These are phyloP conservation scores for Alnus glutinosa DNA, from an alignment of 306 rosid genomes.

Conservation along the genomic window DNA sequence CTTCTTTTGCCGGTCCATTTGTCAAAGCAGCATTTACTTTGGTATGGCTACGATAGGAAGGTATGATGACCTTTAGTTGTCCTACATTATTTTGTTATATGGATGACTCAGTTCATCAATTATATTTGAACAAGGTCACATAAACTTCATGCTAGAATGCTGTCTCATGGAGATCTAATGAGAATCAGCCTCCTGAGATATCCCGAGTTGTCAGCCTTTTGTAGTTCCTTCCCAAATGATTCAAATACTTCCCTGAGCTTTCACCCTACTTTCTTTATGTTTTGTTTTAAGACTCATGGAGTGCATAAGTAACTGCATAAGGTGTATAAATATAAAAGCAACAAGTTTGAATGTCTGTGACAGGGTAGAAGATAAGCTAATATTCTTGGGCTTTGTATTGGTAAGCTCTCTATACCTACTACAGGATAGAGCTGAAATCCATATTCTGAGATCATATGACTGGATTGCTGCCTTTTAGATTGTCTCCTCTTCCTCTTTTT, in stretches of 20 bases:
- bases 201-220: neutral
- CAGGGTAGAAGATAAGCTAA: neutral
- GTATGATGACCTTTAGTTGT: conserved; percentile 42
- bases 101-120: neutral
- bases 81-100: conserved; percentile 4
- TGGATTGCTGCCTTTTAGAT: too few relatives aligned
- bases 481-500: too few relatives aligned
- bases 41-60: conserved; percentile 99
- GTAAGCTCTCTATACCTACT: neutral
- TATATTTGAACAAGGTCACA: neutral
- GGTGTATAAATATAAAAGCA: neutral
- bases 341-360: neutral
- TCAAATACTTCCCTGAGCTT: neutral
- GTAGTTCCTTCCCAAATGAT: neutral
- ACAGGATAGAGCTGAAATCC: neutral
- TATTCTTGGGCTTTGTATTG: neutral
- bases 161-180: neutral
- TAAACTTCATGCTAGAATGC: neutral
- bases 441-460: neutral
- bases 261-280: neutral
- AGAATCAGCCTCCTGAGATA: neutral
- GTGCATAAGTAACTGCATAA: neutral
- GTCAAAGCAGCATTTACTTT: conserved; percentile 93
- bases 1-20: conserved; percentile 93
- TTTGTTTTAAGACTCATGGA: neutral